phyloP scores from a whole-genome alignment of 2,329 filamentous ascomycete genomes.

The Leptosphaerulina australis region DNA sequence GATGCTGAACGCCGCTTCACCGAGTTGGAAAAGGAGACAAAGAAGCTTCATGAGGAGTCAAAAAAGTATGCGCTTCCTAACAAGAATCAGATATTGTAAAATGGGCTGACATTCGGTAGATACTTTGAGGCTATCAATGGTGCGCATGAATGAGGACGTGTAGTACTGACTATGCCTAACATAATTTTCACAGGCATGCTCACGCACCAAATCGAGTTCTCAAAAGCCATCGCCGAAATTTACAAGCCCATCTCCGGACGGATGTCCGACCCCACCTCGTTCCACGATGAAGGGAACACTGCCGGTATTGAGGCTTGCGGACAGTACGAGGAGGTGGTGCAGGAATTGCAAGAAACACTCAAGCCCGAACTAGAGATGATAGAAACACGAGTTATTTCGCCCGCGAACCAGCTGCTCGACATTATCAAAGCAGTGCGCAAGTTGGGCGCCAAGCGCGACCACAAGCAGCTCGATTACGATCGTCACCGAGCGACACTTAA shows the following conservation, averaged over 20 bases:
- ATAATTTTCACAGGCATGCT: conserved; percentile 73
- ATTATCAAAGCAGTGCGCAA: conserved; percentile 97
- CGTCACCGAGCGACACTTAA: conserved; percentile 82
- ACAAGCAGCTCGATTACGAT: conserved; percentile 97
- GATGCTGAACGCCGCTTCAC: conserved; percentile 93
- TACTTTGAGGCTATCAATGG: conserved; percentile 97
- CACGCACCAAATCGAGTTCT: conserved; percentile 96
- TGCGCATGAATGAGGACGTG: conserved; percentile 40
- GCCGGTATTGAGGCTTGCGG: conserved; percentile 95
- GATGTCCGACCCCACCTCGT: conserved; percentile 87
- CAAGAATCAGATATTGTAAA: background rate
- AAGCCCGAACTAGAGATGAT: conserved; percentile 97
- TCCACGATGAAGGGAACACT: conserved; percentile 81
- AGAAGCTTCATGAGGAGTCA: conserved; percentile 94
- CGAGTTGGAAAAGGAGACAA: conserved; percentile 94
- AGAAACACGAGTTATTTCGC: conserved; percentile 85
- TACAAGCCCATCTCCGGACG: conserved; percentile 98
- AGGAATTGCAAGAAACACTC: conserved; percentile 85
- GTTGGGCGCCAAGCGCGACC: conserved; percentile 84
- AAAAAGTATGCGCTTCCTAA: conserved; percentile 65
- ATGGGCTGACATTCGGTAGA: conserved; percentile 43
- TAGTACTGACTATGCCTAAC: conserved; percentile 15
- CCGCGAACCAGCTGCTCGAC: conserved; percentile 89
- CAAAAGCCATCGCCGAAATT: conserved; percentile 91
- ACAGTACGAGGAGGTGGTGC: conserved; percentile 91